Evolutionary conservation across 2,329 filamentous ascomycete genomes (phyloP).

Genomic region (Exophiala oligosperma): DNA sequence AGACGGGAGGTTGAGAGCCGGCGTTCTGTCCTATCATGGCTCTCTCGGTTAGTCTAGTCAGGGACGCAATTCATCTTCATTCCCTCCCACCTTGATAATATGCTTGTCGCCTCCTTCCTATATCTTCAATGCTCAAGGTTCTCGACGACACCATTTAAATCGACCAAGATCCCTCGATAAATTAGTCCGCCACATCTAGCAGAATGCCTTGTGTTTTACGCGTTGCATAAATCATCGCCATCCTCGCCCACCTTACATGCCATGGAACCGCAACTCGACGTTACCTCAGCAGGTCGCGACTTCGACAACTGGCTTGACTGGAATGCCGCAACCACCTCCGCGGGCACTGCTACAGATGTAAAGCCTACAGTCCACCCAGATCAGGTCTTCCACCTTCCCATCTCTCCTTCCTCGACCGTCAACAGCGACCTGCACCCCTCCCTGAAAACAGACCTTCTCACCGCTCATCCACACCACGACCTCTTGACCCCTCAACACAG

Average conservation of each 20-base stretch:
- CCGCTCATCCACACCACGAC: slow-evolving; percentile 26
- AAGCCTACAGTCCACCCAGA: slow-evolving; percentile 9
- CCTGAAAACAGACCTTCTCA: slow-evolving; percentile 24
- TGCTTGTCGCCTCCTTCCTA: background rate
- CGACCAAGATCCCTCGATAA: too few relatives aligned
- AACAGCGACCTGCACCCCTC: slow-evolving; percentile 23
- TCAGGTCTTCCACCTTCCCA: slow-evolving; percentile 15
- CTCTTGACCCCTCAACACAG: slow-evolving; percentile 30
- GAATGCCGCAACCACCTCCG: slow-evolving; percentile 21
- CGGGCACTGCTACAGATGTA: background rate
- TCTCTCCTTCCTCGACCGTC: slow-evolving; percentile 29
- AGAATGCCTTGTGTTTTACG: background rate
- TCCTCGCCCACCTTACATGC: slow-evolving; percentile 2
- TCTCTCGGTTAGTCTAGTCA: background rate
- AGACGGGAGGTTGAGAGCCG: background rate
- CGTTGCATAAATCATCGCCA: background rate
- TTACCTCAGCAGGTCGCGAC: slow-evolving; percentile 26
- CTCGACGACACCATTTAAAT: background rate
- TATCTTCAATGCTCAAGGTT: background rate
- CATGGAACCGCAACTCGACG: slow-evolving; percentile 17
- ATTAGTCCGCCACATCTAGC: background rate
- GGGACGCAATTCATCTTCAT: background rate
- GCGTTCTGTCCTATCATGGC: background rate
- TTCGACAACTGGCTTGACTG: slow-evolving; percentile 31
- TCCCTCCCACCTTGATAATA: background rate